Conservation (phyloP, 208 protist genomes). For the Leishmania arabica region DNA sequence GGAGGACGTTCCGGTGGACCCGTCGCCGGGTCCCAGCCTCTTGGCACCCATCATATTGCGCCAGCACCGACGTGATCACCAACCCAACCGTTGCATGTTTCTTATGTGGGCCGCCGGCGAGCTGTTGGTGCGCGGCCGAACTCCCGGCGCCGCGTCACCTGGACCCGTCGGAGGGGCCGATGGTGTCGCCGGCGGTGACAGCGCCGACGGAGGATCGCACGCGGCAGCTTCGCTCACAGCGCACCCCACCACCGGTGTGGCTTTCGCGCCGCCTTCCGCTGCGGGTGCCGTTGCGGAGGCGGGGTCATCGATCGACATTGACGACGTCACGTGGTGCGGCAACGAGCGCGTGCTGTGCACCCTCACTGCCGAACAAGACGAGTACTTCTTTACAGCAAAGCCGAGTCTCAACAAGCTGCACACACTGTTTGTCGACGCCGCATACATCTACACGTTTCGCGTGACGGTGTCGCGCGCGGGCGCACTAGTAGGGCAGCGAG, state of each 20-base stretch:
- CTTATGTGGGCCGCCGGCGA: slow-evolving; percentile 72
- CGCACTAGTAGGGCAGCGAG: not conserved
- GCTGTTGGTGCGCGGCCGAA: slow-evolving; percentile 14
- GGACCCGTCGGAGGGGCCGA: not conserved
- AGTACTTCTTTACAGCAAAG: slow-evolving; percentile 60
- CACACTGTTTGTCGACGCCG: slow-evolving; percentile 73
- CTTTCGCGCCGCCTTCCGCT: not conserved
- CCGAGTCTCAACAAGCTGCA: slow-evolving; percentile 65
- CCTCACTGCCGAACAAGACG: slow-evolving; percentile 55
- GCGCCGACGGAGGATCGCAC: not conserved
- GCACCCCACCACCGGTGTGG: not conserved
- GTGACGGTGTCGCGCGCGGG: slow-evolving; percentile 37
- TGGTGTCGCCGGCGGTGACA: not conserved
- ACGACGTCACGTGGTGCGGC: slow-evolving; percentile 49
- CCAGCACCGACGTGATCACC: slow-evolving; percentile 64
- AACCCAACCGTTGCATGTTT: slow-evolving; percentile 66
- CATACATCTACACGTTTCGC: slow-evolving; percentile 70
- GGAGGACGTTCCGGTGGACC: slow-evolving; percentile 64
- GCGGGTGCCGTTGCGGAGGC: not conserved
- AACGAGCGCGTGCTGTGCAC: slow-evolving; percentile 76
- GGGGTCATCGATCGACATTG: not conserved
- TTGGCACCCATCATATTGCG: slow-evolving; percentile 63
- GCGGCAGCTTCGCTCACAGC: not conserved
- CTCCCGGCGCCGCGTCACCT: not conserved
- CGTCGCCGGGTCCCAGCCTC: slow-evolving; percentile 55